Base-by-base conservation (phyloP, 2,329 filamentous ascomycete genomes). In the Nemania abortiva region DNA sequence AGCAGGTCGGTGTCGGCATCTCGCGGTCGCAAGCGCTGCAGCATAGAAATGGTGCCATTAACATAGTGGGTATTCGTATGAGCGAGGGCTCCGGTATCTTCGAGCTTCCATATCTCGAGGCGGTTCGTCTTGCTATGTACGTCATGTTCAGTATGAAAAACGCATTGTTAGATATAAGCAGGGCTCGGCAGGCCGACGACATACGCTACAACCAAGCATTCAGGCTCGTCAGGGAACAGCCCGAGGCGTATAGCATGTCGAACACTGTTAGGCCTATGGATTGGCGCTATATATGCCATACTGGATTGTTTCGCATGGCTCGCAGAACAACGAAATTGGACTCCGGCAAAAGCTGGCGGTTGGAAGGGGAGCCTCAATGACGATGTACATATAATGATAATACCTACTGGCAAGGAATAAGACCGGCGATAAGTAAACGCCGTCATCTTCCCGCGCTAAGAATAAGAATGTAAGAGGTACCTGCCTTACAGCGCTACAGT, bases 261-360 rank as follows among this genome's bases (percentile, higher is more conserved):
- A 72, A 98, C 90, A 83, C 94, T 97, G 80, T 93, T 98, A 27
- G 96, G 92, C 75, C 91, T 88, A 81, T 99, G 96, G 66, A 99
- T 96, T 47, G 96, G 95, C 70, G 94, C 94, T 77, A 99, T 85
- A 81, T 98, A 99, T 61, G 96, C 92, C 96, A 99, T 99, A 65
- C 63, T 77, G 73, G n/a, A 47, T 67, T 7, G 55, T 62, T 74
- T 76, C 68, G 59, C 77, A 78, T 77, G 64, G 66, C 68, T 74
- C 60, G 70, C 18, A 34, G 20, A 31, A 39, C 45, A 37, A 29
- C 45, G 9, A 62, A 53, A 50, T 13, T 37, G n/a, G 37, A 50
- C 54, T 47, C 57, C 42, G 39, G 49, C 37, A 42, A 52, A 53
- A 18, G 22, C 61, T 45, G 50, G 31, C 57, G 20, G 58, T 62